These are phyloP conservation scores for Physaria fendleri DNA, from an alignment of 345 rosid species.

Conservation along the genomic window DNA sequence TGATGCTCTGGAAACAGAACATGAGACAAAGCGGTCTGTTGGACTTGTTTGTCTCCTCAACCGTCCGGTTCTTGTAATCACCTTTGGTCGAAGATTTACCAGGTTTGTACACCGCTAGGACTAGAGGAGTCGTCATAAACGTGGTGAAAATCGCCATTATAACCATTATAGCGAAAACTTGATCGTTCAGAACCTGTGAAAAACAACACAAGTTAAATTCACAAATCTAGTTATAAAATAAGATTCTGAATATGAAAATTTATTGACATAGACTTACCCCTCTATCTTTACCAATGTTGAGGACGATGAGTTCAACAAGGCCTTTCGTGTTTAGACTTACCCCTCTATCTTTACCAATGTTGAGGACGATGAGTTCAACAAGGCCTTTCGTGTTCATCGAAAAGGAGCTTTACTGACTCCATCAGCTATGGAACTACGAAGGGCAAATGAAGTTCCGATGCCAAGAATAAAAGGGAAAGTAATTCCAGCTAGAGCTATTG, in stretches of 20 bases:
- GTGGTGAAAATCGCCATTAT: conserved; percentile 67
- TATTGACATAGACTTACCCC: conserved; percentile 25
- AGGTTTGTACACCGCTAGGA: conserved; percentile 55
- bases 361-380: conserved; percentile 39
- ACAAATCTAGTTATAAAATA: not conserved
- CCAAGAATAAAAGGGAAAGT: conserved; percentile 57
- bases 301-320: conserved; percentile 35
- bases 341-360: conserved; percentile 54
- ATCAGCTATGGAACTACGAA: conserved; percentile 46
- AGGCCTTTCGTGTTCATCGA: conserved; percentile 62
- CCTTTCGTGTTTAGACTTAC: conserved; percentile 61
- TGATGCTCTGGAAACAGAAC: conserved; percentile 48
- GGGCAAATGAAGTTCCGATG: conserved; percentile 55
- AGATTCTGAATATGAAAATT: not conserved
- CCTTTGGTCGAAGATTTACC: conserved; percentile 31
- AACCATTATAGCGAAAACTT: conserved; percentile 50
- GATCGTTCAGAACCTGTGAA: conserved; percentile 48
- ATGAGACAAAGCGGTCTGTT: conserved; percentile 39
- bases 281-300: conserved; percentile 56
- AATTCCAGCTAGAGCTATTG: conserved; percentile 61
- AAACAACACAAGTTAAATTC: not conserved
- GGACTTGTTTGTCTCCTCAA: conserved; percentile 34
- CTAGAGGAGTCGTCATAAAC: conserved; percentile 61
- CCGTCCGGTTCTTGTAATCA: conserved; percentile 33
- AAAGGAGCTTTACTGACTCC: conserved; percentile 42